phyloP scores from a whole-genome alignment of 2,329 filamentous ascomycete genomes.

The Trichoderma endophyticum region DNA sequence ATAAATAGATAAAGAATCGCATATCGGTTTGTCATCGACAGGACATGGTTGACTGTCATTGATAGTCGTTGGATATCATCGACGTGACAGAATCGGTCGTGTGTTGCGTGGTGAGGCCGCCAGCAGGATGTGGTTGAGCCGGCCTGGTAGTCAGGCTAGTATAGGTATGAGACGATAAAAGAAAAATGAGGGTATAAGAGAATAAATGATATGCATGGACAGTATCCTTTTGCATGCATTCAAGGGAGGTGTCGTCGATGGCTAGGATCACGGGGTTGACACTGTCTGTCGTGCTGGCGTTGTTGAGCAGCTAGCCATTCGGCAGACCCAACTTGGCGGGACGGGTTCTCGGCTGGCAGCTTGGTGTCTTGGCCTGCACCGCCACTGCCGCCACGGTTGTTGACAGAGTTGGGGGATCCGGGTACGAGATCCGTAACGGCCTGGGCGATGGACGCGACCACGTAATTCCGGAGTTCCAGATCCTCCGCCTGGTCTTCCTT shows the following conservation, averaged over 20 bases:
- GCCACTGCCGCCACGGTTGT: conserved; percentile 21
- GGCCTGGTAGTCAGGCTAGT: neutral
- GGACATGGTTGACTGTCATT: conserved; percentile 7
- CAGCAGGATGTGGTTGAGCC: neutral
- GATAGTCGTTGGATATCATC: conserved; percentile 18
- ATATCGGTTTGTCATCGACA: neutral
- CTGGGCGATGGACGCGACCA: conserved; percentile 69
- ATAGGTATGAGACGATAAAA: neutral
- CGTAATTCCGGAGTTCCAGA: conserved; percentile 69
- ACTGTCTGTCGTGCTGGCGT: conserved; percentile 39
- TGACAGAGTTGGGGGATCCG: conserved; percentile 36
- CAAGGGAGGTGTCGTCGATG: conserved; percentile 39
- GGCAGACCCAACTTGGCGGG: conserved; percentile 47
- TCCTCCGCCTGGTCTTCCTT: conserved; percentile 77
- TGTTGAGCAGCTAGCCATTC: conserved; percentile 52
- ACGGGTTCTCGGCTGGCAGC: conserved; percentile 58
- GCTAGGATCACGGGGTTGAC: conserved; percentile 44
- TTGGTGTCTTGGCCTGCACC: conserved; percentile 54
- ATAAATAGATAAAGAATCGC: conserved; percentile 27
- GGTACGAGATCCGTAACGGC: conserved; percentile 68
- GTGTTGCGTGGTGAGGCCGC: neutral
- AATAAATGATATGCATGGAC: neutral
- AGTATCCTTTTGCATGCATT: neutral
- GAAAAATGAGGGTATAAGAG: neutral
- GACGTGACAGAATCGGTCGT: conserved; percentile 10